A percentile compares a stretch with the other conserved stretches of the same genome.
These are phyloP conservation scores for Xylariaceae sp. DNA, from an alignment of 2,329 filamentous ascomycete species.

Conservation along the genomic window DNA sequence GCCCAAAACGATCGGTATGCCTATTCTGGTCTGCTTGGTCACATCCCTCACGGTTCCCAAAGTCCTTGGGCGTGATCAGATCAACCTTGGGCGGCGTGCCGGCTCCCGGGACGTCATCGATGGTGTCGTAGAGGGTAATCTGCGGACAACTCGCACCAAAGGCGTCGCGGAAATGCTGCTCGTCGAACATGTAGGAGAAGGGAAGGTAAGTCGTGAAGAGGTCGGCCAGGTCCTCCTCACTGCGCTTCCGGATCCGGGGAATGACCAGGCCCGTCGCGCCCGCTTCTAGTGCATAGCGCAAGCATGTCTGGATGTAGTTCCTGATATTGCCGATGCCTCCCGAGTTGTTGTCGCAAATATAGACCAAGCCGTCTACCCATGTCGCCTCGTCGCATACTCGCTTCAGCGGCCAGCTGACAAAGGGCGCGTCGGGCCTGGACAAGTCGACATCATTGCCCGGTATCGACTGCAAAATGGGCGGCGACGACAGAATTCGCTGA, in stretches of 20 bases:
- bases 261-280: slow-evolving; percentile 42
- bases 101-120: slow-evolving; percentile 36
- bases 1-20: slow-evolving; percentile 37
- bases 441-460: slow-evolving; percentile 31
- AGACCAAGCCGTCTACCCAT: slow-evolving; percentile 40
- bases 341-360: slow-evolving; percentile 46
- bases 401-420: slow-evolving; percentile 42
- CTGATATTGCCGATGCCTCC: slow-evolving; percentile 47
- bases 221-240: slow-evolving; percentile 37
- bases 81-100: slow-evolving; percentile 32
- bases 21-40: slow-evolving; percentile 38
- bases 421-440: slow-evolving; percentile 36
- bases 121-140: slow-evolving; percentile 37
- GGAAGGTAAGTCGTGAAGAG: slow-evolving; percentile 37
- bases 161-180: slow-evolving; percentile 38
- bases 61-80: slow-evolving; percentile 38
- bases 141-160: slow-evolving; percentile 38
- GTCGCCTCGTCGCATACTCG: slow-evolving; percentile 39
- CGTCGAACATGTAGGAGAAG: slow-evolving; percentile 45
- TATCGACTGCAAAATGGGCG: slow-evolving; percentile 9
- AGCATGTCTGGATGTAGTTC: slow-evolving; percentile 46
- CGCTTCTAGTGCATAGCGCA: slow-evolving; percentile 45
- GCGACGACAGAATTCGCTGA: background rate
- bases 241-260: slow-evolving; percentile 41
- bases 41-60: slow-evolving; percentile 36